Conservation (phyloP, 1,139 yeast genomes). For the Lodderomyces metapsilosis region DNA sequence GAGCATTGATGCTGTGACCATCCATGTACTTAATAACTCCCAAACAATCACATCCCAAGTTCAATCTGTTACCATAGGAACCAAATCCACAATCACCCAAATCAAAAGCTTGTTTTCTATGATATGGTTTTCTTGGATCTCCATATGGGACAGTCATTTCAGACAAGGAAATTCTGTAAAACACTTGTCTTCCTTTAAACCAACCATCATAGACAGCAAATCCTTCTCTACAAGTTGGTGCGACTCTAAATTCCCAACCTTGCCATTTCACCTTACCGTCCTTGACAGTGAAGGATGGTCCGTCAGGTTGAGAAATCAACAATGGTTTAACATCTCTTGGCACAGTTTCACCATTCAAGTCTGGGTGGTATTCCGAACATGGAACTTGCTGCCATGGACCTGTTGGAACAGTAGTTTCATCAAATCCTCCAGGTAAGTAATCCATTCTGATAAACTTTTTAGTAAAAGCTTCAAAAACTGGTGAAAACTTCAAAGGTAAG, state of each 20-base stretch:
- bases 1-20: slow-evolving; percentile 56
- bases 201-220: slow-evolving; percentile 72
- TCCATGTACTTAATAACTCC: slow-evolving; percentile 84
- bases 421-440: slow-evolving; percentile 72
- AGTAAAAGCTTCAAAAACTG: slow-evolving; percentile 71
- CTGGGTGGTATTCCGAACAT: slow-evolving; percentile 72
- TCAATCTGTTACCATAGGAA: slow-evolving; percentile 68
- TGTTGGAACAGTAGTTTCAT: slow-evolving; percentile 60
- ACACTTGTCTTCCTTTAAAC: slow-evolving; percentile 78
- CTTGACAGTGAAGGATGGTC: slow-evolving; percentile 70
- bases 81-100: slow-evolving; percentile 93
- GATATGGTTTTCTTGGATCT: slow-evolving; percentile 87
- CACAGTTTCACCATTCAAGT: slow-evolving; percentile 57
- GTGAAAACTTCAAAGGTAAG: slow-evolving; percentile 77
- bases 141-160: slow-evolving; percentile 95
- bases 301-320: slow-evolving; percentile 78
- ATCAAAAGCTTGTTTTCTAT: slow-evolving; percentile 90
- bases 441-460: slow-evolving; percentile 72
- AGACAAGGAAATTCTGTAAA: slow-evolving; percentile 74
- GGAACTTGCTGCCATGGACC: slow-evolving; percentile 59
- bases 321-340: slow-evolving; percentile 72
- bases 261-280: slow-evolving; percentile 78
- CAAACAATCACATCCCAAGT: slow-evolving; percentile 85
- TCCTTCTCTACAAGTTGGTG: slow-evolving; percentile 80
- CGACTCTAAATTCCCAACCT: slow-evolving; percentile 84